Conservation (phyloP, 2,329 filamentous ascomycete species). For the Colletotrichum tanaceti region DNA sequence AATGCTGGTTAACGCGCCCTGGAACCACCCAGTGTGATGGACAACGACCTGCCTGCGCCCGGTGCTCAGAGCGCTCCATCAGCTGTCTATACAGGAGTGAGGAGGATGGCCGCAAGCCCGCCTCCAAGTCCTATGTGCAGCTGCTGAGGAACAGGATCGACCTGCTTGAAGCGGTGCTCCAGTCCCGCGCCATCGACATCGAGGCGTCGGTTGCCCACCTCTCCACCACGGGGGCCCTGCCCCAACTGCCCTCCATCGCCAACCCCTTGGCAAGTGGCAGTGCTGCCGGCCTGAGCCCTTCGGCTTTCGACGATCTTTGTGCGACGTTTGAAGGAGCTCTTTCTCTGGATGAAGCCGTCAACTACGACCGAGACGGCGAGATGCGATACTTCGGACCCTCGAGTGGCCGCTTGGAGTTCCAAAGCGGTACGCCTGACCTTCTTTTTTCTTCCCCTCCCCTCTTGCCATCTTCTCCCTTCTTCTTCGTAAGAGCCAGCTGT, state of each 20-base stretch:
- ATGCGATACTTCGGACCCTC: constrained; percentile 52
- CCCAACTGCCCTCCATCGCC: constrained; percentile 22
- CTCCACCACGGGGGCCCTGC: constrained; percentile 8
- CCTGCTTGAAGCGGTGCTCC: constrained; percentile 47
- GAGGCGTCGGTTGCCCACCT: constrained; percentile 44
- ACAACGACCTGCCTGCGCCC: constrained; percentile 47
- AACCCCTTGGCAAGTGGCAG: constrained; percentile 31
- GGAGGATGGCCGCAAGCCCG: constrained; percentile 51
- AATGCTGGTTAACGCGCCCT: constrained; percentile 10
- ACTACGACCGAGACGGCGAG: constrained; percentile 51
- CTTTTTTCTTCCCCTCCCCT: no score
- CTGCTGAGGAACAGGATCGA: constrained; percentile 49
- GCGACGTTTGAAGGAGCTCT: constrained; percentile 48
- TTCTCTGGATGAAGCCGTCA: constrained; percentile 50
- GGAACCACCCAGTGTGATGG: constrained; percentile 48
- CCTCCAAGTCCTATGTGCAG: constrained; percentile 51
- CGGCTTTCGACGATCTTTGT: constrained; percentile 30
- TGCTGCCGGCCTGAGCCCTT: constrained; percentile 21
- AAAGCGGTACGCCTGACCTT: constrained; percentile 11
- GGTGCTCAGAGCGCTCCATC: constrained; percentile 47
- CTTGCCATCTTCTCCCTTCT: neutral
- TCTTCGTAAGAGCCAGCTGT: neutral
- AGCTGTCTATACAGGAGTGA: constrained; percentile 48
- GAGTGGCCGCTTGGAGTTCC: constrained; percentile 51
- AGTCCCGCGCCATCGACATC: constrained; percentile 47